These are phyloP conservation scores for Leucocoprinus sp. DNA, from an alignment of 768 basidiomycete species.

Conservation along the genomic window DNA sequence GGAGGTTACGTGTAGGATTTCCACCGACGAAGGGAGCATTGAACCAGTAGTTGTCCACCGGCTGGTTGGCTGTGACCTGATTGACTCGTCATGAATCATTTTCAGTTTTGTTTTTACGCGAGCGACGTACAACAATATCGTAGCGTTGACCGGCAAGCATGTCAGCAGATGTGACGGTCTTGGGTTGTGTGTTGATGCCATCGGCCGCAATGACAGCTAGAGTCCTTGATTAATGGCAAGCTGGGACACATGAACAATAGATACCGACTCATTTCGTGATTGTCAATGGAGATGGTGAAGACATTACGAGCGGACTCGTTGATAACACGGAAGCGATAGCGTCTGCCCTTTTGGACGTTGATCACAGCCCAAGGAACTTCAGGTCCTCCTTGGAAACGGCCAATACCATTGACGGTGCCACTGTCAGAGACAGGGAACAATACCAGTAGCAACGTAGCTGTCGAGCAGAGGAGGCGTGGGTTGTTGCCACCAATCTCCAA, in stretches of 20 bases:
- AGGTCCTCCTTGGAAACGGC: constrained; percentile 35
- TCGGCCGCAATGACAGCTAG: constrained; percentile 32
- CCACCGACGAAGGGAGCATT: constrained; percentile 27
- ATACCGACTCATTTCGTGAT: constrained; percentile 21
- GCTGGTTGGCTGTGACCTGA: constrained; percentile 31
- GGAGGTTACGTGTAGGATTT: constrained; percentile 21
- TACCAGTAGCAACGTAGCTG: constrained; percentile 17
- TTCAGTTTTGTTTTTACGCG: not conserved
- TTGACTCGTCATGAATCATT: not conserved
- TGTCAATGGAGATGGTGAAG: constrained; percentile 31
- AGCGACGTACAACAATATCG: constrained; percentile 21
- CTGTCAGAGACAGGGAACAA: constrained; percentile 28
- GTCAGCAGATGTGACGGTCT: constrained; percentile 29
- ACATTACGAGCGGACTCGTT: constrained; percentile 38
- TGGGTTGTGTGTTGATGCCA: constrained; percentile 24
- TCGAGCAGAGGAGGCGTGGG: constrained; percentile 21
- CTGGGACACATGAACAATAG: not conserved
- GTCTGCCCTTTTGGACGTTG: constrained; percentile 31
- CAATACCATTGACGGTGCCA: constrained; percentile 40
- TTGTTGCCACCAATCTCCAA: constrained; percentile 36
- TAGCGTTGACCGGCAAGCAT: constrained; percentile 46
- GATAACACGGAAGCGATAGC: constrained; percentile 49
- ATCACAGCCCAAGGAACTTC: constrained; percentile 28
- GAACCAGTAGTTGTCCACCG: constrained; percentile 41
- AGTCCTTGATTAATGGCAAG: not conserved